Conservation (phyloP, 352 stramenopile genomes). For the Phytophthora lateralis region DNA sequence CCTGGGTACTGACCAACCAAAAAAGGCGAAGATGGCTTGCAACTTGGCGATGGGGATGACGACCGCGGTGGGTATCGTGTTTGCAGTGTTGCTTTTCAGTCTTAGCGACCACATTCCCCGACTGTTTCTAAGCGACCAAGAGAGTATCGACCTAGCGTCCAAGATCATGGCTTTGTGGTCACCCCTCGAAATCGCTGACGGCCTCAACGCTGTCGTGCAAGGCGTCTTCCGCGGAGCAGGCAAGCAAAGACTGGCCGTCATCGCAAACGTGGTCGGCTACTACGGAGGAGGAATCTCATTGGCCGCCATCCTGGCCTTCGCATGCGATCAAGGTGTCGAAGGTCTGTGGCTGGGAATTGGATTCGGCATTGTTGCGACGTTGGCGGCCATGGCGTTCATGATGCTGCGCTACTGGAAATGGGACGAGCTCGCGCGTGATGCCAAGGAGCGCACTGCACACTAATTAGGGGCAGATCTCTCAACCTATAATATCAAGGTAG, state of each 20-base stretch:
- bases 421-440: conserved; percentile 38
- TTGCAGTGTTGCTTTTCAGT: conserved; percentile 29
- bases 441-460: conserved; percentile 7
- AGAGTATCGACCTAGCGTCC: conserved; percentile 39
- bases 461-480: no score
- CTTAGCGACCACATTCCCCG: conserved; percentile 28
- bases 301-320: conserved; percentile 56
- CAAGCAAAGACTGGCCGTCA: conserved; percentile 47
- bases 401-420: conserved; percentile 37
- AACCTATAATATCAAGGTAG: no score
- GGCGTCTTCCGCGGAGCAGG: conserved; percentile 67
- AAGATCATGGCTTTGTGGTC: conserved; percentile 48
- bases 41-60: conserved; percentile 35
- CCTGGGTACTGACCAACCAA: conserved; percentile 40
- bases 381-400: conserved; percentile 24
- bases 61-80: conserved; percentile 20
- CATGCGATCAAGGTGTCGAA: conserved; percentile 40
- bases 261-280: conserved; percentile 67
- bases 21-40: conserved; percentile 47
- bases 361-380: conserved; percentile 35
- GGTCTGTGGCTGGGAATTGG: conserved; percentile 63
- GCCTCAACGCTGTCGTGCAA: conserved; percentile 54
- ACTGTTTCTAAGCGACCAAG: conserved; percentile 44
- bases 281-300: conserved; percentile 74
- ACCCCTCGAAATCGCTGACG: conserved; percentile 50